Evolutionary conservation across 1,284 basidiomycete species (phyloP), one percentile per base, ranked within the genome.

Genomic region (Moesziomyces sp.): DNA sequence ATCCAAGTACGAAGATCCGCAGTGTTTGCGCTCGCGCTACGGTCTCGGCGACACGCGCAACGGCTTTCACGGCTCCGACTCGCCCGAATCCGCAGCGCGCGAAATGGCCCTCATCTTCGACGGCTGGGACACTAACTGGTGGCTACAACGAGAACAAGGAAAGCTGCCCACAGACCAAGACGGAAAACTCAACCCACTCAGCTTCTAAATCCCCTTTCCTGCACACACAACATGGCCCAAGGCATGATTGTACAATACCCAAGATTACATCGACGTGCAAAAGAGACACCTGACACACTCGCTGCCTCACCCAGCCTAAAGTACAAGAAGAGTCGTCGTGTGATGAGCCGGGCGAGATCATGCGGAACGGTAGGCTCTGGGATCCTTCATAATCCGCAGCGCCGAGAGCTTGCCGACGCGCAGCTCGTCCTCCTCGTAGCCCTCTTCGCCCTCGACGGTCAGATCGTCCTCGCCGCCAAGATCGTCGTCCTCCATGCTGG

Each of bases 401-500:
- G 54, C 45, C 53, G 74, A 64, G 46, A 80, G 54, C 42, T 56
- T 70, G 43, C 78, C 78, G 2, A 80, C 77, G 3, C 62, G 42
- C 53, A 77, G 52, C 40, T 69, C 67, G 46, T 74, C 67, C 49
- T 73, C 62, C 48, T 73, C 70, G 18, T 77, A 62, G 21, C 58
- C 68, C 23, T 78, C 74, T 30, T 58, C 58, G 19, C 59, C 69
- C 38, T 67, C 76, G 14, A 55, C 69, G 4, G 57, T 43, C 46
- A 58, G 67, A 9, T 73, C 61, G 18, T 46, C 67, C 30, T 69
- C 58, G 8, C 59, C 75, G 8, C 84, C 82, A 57, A 86, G 82
- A 34, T 83, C 79, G 23, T 79, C 84, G 23, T 85, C 86, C 16
- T 86, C 85, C 5, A 85, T 86, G 26, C 86, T 86, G 18, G 65